Conservation (phyloP, 148 eudicot species). For the Beta vulgaris region DNA sequence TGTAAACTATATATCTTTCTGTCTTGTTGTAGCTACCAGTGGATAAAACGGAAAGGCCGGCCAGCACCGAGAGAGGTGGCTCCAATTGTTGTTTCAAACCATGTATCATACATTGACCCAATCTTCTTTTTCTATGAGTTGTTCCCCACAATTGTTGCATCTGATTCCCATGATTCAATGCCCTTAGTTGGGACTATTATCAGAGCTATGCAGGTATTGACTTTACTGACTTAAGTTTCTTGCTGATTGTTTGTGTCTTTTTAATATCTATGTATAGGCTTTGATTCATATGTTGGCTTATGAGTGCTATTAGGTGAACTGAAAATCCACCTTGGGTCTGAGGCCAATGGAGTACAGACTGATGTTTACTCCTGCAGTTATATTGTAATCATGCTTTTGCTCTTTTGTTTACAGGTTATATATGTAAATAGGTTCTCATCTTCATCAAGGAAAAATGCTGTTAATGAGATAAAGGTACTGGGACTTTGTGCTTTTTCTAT, state of each 20-base stretch:
- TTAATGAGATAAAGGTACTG: slow-evolving; percentile 92
- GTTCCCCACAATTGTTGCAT: slow-evolving; percentile 84
- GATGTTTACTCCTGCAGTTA: not conserved
- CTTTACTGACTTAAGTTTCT: slow-evolving; percentile 1
- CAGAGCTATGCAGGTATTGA: slow-evolving; percentile 94
- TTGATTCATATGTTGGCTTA: not conserved
- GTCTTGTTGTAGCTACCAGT: slow-evolving; percentile 65
- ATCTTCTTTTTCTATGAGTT: slow-evolving; percentile 93
- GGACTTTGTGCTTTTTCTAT: slow-evolving; percentile 7
- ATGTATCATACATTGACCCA: slow-evolving; percentile 92
- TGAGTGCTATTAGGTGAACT: not conserved
- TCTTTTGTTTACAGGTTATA: slow-evolving; percentile 59
- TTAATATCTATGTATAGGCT: not conserved
- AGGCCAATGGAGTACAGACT: slow-evolving; percentile 7
- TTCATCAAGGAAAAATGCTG: slow-evolving; percentile 83
- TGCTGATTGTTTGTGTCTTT: not conserved
- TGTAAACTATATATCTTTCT: not conserved
- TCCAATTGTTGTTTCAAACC: slow-evolving; percentile 92
- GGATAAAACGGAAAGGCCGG: slow-evolving; percentile 84
- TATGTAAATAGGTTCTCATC: slow-evolving; percentile 87
- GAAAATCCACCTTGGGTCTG: not conserved
- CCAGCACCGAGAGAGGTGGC: slow-evolving; percentile 88
- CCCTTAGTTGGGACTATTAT: slow-evolving; percentile 94
- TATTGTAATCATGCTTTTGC: slow-evolving; percentile 5
- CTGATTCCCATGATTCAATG: slow-evolving; percentile 92